Evolutionary conservation across 768 basidiomycete species (phyloP).

Genomic region (Podaxis sp.): DNA sequence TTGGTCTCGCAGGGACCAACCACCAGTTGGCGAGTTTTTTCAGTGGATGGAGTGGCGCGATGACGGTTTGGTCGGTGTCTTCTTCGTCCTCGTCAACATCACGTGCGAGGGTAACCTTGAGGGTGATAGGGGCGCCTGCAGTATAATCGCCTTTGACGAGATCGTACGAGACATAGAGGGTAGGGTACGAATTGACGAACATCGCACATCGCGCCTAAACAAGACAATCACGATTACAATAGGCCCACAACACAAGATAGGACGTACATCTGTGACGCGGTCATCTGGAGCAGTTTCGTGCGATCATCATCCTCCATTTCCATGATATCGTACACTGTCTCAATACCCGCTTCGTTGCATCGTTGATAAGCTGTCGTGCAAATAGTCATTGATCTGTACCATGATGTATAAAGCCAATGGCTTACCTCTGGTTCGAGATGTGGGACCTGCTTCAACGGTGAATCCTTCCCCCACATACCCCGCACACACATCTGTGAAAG

Average conservation of each 20-base stretch:
- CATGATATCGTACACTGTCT: constrained; percentile 97
- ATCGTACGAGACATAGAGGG: constrained; percentile 87
- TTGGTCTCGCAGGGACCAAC: no score
- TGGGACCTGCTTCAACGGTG: constrained; percentile 92
- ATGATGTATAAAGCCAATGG: neutral
- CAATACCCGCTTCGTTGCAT: constrained; percentile 79
- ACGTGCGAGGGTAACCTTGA: constrained; percentile 51
- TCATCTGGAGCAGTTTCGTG: constrained; percentile 81
- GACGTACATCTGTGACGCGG: constrained; percentile 73
- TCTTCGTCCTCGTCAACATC: no score
- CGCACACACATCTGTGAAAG: constrained; percentile 98
- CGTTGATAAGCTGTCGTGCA: constrained; percentile 64
- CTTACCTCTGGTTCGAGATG: constrained; percentile 90
- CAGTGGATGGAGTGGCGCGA: no score
- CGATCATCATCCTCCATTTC: constrained; percentile 96
- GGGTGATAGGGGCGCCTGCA: constrained; percentile 78
- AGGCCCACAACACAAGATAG: neutral
- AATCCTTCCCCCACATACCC: constrained; percentile 96
- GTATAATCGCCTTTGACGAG: constrained; percentile 87
- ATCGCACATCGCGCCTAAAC: constrained; percentile 84
- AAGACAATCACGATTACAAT: neutral
- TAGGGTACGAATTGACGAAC: constrained; percentile 96
- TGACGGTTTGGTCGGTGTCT: no score
- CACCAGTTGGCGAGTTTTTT: no score
- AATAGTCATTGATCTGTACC: neutral